Conservation (phyloP, 345 rosid species). For the Kernera saxatilis region DNA sequence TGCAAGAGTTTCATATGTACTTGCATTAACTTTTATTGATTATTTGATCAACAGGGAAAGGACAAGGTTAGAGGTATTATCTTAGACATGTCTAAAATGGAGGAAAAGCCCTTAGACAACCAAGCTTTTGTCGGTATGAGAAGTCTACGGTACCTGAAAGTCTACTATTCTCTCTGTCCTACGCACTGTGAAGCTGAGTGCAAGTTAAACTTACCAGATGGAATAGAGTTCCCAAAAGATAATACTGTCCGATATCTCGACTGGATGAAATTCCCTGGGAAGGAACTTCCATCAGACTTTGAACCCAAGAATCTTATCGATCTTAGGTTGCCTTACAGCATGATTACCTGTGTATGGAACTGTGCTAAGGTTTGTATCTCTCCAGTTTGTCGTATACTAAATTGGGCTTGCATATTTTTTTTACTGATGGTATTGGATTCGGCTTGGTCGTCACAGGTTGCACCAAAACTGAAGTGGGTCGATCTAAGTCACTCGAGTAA, state of each 20-base stretch:
- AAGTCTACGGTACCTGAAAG: conserved; percentile 22
- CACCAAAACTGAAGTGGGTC: conserved; percentile 21
- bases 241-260: conserved; percentile 5
- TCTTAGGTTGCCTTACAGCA: conserved; percentile 19
- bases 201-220: neutral
- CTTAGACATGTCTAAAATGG: conserved; percentile 12
- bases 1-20: neutral
- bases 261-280: conserved; percentile 16
- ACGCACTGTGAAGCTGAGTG: neutral
- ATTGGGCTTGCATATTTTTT: neutral
- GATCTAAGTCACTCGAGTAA: conserved; percentile 2
- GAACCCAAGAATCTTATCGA: conserved; percentile 11
- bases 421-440: neutral
- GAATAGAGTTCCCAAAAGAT: neutral
- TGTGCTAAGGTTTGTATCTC: neutral
- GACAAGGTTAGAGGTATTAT: conserved; percentile 14
- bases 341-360: conserved; percentile 10
- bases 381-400: neutral
- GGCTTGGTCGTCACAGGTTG: neutral
- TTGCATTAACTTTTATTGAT: neutral
- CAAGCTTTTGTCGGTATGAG: conserved; percentile 10
- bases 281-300: conserved; percentile 23
- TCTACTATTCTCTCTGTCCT: neutral
- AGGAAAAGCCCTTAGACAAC: neutral
- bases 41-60: conserved; percentile 15